Evolutionary conservation across 495 filamentous ascomycete genomes (phyloP).

Genomic region (Penicillium silybi): DNA sequence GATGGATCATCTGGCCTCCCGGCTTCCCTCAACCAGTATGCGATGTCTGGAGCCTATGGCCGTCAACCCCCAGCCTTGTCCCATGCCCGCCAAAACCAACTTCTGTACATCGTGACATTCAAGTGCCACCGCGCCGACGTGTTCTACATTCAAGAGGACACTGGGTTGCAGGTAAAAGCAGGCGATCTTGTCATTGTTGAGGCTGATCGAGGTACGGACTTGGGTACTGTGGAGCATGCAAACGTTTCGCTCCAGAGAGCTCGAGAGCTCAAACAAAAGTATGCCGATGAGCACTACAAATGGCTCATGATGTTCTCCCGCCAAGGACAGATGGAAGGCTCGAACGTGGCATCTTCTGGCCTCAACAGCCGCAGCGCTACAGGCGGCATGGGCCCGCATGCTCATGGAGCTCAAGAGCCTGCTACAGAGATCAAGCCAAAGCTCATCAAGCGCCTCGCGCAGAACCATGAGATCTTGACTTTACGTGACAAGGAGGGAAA

Average conservation of each 20-base stretch:
- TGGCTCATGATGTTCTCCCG: constrained; percentile 97
- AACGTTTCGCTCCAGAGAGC: constrained; percentile 81
- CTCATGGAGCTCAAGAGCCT: constrained; percentile 72
- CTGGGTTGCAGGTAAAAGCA: constrained; percentile 80
- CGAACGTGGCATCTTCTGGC: constrained; percentile 49
- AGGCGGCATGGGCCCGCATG: constrained; percentile 70
- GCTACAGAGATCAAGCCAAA: constrained; percentile 83
- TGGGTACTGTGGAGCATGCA: constrained; percentile 85
- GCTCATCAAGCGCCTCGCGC: constrained; percentile 90
- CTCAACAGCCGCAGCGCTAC: constrained; percentile 58
- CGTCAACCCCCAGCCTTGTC: constrained; percentile 57
- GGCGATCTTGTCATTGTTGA: constrained; percentile 97
- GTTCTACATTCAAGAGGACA: constrained; percentile 94
- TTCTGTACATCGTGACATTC: constrained; percentile 91
- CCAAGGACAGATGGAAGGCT: constrained; percentile 59
- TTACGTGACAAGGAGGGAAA: constrained; percentile 94
- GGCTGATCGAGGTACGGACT: constrained; percentile 90
- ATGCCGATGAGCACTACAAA: constrained; percentile 87
- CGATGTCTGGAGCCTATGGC: constrained; percentile 43
- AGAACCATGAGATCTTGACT: constrained; percentile 80
- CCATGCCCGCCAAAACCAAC: constrained; percentile 73
- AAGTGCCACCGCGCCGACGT: constrained; percentile 93
- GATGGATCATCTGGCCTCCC: constrained; percentile 38
- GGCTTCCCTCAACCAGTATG: constrained; percentile 52
- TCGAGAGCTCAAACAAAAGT: constrained; percentile 81